Evolutionary conservation across 2,329 filamentous ascomycete genomes (phyloP), one percentile per base, ranked within the genome.

Genomic region (Phoma sp.): DNA sequence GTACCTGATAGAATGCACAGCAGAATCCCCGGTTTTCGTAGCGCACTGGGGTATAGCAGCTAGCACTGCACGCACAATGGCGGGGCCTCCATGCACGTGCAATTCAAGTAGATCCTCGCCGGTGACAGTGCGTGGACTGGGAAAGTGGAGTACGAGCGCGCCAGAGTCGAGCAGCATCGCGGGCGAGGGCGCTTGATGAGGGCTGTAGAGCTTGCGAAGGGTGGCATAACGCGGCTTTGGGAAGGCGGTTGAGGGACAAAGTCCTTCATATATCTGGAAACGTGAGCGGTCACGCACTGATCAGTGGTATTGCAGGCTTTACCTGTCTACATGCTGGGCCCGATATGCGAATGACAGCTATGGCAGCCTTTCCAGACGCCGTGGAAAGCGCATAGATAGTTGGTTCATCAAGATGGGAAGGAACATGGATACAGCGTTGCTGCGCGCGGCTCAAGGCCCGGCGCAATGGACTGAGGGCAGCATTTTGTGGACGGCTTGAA

Each of bases 381-480:
- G 93, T 96, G 0, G 93, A 97, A 0, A 98, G 79, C 0, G 95
- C 95, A 74, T 96, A 98, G 47, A 99, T 96, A 1, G 93, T 98
- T 13, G 68, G 66, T 10, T 72, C 71, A 7, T 66, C 55, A 14
- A 55, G 29, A 10, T 14, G 24, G 13, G 49, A 25, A 49, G 70
- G 64, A 46, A 61, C 57, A 49, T 71, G 64, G 46, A 61, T 58
- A 2, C 39, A 32, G 25, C 62, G 63, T 24, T 23, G 38, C 29
- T 57, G 60, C 3, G 11, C 25, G 14, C 32, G 33, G 32, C 57
- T 66, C 65, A 70, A 52, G 49, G 48, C 44, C 54, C 35, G 47
- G 49, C 36, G 59, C 41, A 47, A 36, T 42, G 33, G 39, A 47
- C 42, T 25, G 24, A n/a, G 30, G 35, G 50, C 23, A 40, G n/a